A percentile compares a stretch with the other conserved stretches of the same genome.
These are phyloP conservation scores for Balansia obtecta DNA, from an alignment of 2,329 filamentous ascomycete genomes.

Conservation along the genomic window DNA sequence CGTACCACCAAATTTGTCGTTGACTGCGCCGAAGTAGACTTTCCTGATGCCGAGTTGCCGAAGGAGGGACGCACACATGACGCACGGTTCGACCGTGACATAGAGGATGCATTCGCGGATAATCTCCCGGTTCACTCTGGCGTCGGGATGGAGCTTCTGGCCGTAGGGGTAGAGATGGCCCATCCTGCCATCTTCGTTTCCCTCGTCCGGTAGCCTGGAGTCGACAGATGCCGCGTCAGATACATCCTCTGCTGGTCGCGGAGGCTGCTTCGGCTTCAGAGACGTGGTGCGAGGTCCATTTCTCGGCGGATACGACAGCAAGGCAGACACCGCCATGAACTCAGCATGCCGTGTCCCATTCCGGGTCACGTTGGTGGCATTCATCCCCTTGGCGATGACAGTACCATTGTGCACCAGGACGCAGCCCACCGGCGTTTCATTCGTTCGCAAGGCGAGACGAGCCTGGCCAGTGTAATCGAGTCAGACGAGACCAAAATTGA, in stretches of 20 bases:
- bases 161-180: constrained; percentile 50
- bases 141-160: constrained; percentile 41
- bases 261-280: constrained; percentile 22
- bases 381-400: constrained; percentile 86
- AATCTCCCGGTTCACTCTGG: constrained; percentile 52
- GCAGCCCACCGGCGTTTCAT: constrained; percentile 94
- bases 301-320: constrained; percentile 31
- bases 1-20: constrained; percentile 94
- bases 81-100: constrained; percentile 94
- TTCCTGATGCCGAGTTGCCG: constrained; percentile 77
- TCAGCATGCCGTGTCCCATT: constrained; percentile 93
- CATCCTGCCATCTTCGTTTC: constrained; percentile 40
- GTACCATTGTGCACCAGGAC: constrained; percentile 72
- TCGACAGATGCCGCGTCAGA: constrained; percentile 14
- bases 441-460: constrained; percentile 67
- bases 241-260: constrained; percentile 7
- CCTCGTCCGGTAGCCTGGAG: constrained; percentile 22
- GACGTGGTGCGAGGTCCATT: constrained; percentile 18
- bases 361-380: constrained; percentile 84
- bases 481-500: too few relatives aligned
- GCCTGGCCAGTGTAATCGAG: constrained; percentile 41
- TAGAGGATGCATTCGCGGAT: constrained; percentile 69
- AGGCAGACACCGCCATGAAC: constrained; percentile 66
- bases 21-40: constrained; percentile 90
- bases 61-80: constrained; percentile 94